Evolutionary conservation across 352 stramenopile species (phyloP), one percentile per base, ranked within the genome.

Genomic region (Globisporangium sylvaticum): DNA sequence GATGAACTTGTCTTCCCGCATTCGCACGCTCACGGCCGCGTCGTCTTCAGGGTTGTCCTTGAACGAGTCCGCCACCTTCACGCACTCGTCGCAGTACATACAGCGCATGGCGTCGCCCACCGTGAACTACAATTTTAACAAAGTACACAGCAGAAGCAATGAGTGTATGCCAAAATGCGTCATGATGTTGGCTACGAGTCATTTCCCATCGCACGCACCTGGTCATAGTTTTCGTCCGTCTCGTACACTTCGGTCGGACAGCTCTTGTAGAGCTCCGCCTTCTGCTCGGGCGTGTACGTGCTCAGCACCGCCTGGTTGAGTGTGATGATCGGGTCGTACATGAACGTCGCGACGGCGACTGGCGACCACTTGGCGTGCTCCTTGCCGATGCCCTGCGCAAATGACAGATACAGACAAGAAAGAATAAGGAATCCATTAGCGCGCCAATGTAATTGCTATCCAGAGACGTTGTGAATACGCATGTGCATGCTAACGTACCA

Each of bases 291-390:
- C 42, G 89, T 94, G 50, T 97, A 93, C n/a, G 88, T 95, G 67
- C 93, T 97, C 50, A 97, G 84, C 59, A 97, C 92, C 67, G 89
- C 95, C 67, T 94, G 84, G 70, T 97, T 97, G 15, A 97, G 76
- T 62, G 80, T 94, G 64, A 97, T 95, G 67, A 94, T 93, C 58
- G 89, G 88, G 60, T 97, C 89, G 70, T 95, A 96, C 81, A 92
- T 95, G 73, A 97, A 98, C 42, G 94, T 98, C 15, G 95, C 96
- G 6, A 98, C 94, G 0, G 91, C 93, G 48, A 99, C 96, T 2
- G 97, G 96, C 44, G 86, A 98, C 96, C 96, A 99, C 85, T 99
- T 99, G 68, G 96, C 94, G 74, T 99, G 97, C 75, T 98, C 96
- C 78, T 99, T 99, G 72, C 87, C 90, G 46, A 98, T 97, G 8